Evolutionary conservation across 2,329 filamentous ascomycete genomes (phyloP).

Genomic region (Proliferodiscus dingleyae): DNA sequence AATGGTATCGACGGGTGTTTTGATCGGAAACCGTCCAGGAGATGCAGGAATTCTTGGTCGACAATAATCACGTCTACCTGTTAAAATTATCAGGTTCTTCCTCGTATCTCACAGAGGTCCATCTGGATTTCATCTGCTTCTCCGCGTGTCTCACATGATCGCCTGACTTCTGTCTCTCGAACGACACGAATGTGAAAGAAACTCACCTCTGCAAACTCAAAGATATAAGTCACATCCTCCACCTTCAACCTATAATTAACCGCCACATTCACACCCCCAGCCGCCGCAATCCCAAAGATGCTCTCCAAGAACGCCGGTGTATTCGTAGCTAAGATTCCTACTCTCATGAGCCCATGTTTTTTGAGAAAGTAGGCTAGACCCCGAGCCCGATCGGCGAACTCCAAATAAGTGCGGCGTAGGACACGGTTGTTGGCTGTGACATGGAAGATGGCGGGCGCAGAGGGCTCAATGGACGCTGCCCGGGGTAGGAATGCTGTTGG

Average conservation of each 20-base stretch:
- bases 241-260: constrained; percentile 72
- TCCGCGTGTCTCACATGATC: too few species aligned
- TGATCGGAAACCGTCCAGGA: constrained; percentile 64
- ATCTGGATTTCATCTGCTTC: too few species aligned
- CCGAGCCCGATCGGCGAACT: constrained; percentile 78
- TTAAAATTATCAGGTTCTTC: not conserved
- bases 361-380: constrained; percentile 84
- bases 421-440: constrained; percentile 71
- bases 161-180: not conserved
- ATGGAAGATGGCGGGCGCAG: constrained; percentile 81
- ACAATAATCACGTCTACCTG: constrained; percentile 77
- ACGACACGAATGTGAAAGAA: too few species aligned
- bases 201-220: constrained; percentile 65
- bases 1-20: constrained; percentile 60
- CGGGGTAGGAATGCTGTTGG: constrained; percentile 84
- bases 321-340: constrained; percentile 86
- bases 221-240: constrained; percentile 87
- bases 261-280: constrained; percentile 71
- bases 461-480: constrained; percentile 81
- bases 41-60: constrained; percentile 69
- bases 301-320: constrained; percentile 91
- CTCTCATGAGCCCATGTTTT: constrained; percentile 66
- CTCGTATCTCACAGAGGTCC: not conserved
- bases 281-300: constrained; percentile 81
- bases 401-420: constrained; percentile 71